Evolutionary conservation across 1,284 basidiomycete genomes (phyloP), one percentile per base, ranked within the genome.

Genomic region (Laetiporus sulphureus): DNA sequence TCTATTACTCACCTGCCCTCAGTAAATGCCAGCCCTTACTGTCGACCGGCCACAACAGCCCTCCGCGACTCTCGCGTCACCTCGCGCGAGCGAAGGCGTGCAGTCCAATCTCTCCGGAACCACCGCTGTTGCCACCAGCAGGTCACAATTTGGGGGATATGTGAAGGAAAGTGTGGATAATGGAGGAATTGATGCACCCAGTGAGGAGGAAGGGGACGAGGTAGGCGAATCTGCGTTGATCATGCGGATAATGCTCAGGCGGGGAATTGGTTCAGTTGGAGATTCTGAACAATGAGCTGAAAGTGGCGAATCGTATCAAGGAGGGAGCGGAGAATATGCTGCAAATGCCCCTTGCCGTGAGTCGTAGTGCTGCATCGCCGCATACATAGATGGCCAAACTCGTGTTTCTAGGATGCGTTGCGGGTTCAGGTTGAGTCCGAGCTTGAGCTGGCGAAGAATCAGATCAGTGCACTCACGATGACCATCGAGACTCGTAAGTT

Each of bases 241-340:
- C 10, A 5, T 16, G 3, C 16, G 24, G 31, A 36, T 22, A 5
- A 10, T 15, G 6, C 20, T 32, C 31, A 22, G 35, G 11, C 38
- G 20, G 6, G 22, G 20, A 1, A 6, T 18, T n/a, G 23, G 24
- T 12, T 22, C 41, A 91, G 84, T 62, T 89, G 36, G 75, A 78
- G 34, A 65, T 71, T n/a, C 69, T 92, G 25, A 75, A 74, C 35
- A 72, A 70, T 46, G 76, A 79, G 59, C 71, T 91, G 30, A 74
- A 77, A 48, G 69, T 82, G 45, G 82, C 89, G 61, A 78, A 75
- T 47, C 76, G 83, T 44, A 89, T 92, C 54, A 86, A 79, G 58
- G 87, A 91, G 61, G 90, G 91, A 13, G 90, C 90, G 1, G 87
- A 90, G 64, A 88, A 84, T 47, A 69, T 93, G 40, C 66, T 93